Evolutionary conservation across 495 filamentous ascomycete genomes (phyloP), one percentile per base, ranked within the genome.

Genomic region (Cudoniella acicularis): DNA sequence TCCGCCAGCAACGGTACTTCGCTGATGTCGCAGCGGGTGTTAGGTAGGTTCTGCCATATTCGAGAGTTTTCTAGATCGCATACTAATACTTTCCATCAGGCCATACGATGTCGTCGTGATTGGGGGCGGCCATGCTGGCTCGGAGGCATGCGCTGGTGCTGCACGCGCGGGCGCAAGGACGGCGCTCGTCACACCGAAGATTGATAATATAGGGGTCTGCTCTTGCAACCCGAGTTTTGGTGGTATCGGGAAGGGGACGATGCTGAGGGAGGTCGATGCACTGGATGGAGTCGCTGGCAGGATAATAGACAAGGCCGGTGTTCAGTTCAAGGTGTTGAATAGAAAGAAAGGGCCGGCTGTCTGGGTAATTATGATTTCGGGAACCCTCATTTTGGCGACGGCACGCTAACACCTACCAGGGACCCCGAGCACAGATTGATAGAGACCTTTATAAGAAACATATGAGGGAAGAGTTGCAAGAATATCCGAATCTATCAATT

Each of bases 151-250:
- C 59, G 88, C 94, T n/a, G 95, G 92, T 1, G 88, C 95, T 4
- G 94, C 94, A 36, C 87, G 94, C 25, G 84, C 88, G 17, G 94
- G 94, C 36, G 94, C 95, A 52, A 84, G 86, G 57, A 98, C 94
- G 3, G 92, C 89, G 3, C 81, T 98, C 55, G 79, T 98, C 40
- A 98, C 94, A 2, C 92, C 90, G 49, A 88, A 85, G 56, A 68
- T 92, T 54, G 85, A 90, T 51, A 96, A 96, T 66, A 87, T 98
- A 24, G 94, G 94, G 36, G 88, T 93, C 20, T 98, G 95, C 74
- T 97, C 93, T 52, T 98, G 94, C 77, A 98, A 98, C 72, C 94
- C 94, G 24, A 94, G 89, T 57, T 96, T 98, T 69, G 94, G 94
- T 48, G 94, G 94, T 27, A 98, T 98, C 64, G 94, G 94, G n/a